Evolutionary conservation across 1,284 basidiomycete genomes (phyloP), one percentile per base, ranked within the genome.

Genomic region (Moesziomyces sp.): DNA sequence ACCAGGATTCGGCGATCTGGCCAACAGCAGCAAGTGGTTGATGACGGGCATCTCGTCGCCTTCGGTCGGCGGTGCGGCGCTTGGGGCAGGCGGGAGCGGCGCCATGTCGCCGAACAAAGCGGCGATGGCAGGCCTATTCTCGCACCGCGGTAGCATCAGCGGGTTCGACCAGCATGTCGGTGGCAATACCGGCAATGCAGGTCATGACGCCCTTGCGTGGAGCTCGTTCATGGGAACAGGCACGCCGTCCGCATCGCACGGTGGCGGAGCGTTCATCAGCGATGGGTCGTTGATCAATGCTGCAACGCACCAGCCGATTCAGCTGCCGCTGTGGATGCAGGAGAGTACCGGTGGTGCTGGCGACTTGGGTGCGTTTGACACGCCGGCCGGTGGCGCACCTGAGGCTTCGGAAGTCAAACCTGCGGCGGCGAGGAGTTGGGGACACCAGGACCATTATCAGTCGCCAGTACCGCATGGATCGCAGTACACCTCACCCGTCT

Each of bases 291-390:
- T 19, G 28, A 30, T 21, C n/a, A 18, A 14, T 30, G 42, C 40
- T 9, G 14, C 33, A 0, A 9, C 21, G 3, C 40, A 62, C n/a
- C 71, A 63, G 14, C 59, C 70, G 5, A 62, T 73, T 18, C 72
- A 74, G 49, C 40, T 74, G n/a, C 72, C 72, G 14, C 38, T 74
- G 28, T 74, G 72, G 72, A 74, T 74, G 72, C 72, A 74, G 52
- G 72, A 74, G 35, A 55, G 50, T 11, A 74, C 72, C 0, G 72
- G 66, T 3, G 48, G 58, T 3, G 42, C 60, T 3, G 24, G 46
- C 14, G 64, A 67, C 45, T 24, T 59, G 3, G 59, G n/a, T 1
- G 58, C 33, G 0, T 64, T 70, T n/a, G 58, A 26, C 58, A 58
- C 28, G 52, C 46, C 21, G 5, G 44, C 43, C 14, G 40, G 24